A percentile compares a stretch with the other conserved stretches of the same genome.
phyloP scores from a whole-genome alignment of 2,329 filamentous ascomycete genomes.

The Clarireedia monteithiana region DNA sequence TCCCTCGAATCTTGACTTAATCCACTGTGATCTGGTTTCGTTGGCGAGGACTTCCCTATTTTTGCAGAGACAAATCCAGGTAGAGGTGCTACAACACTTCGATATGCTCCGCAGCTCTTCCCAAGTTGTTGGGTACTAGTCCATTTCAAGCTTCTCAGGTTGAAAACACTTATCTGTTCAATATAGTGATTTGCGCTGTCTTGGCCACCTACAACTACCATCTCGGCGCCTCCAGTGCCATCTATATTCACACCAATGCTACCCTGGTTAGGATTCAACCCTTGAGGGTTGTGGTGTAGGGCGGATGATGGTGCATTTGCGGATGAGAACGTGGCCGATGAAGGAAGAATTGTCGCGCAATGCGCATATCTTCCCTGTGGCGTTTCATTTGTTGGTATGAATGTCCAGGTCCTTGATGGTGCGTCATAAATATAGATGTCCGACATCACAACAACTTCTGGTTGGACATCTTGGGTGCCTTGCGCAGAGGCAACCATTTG shows the following conservation, averaged over 20 bases:
- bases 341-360: constrained; percentile 86
- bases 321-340: constrained; percentile 79
- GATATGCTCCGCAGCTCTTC: constrained; percentile 91
- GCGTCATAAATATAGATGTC: constrained; percentile 96
- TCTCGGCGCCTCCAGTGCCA: constrained; percentile 85
- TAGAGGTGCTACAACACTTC: constrained; percentile 86
- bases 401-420: constrained; percentile 73
- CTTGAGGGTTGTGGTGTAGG: constrained; percentile 80
- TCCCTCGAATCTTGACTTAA: constrained; percentile 46
- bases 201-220: constrained; percentile 94
- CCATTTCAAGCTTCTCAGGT: constrained; percentile 91
- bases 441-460: constrained; percentile 94
- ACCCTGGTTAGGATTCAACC: constrained; percentile 77
- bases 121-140: constrained; percentile 80
- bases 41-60: constrained; percentile 50
- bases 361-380: constrained; percentile 95
- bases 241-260: constrained; percentile 83
- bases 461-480: constrained; percentile 52
- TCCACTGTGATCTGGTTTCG: constrained; percentile 33
- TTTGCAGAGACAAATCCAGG: constrained; percentile 55
- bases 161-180: constrained; percentile 97
- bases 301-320: constrained; percentile 76
- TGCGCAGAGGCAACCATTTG: constrained; percentile 37
- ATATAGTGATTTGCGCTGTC: constrained; percentile 99
- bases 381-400: constrained; percentile 68